Conservation (phyloP, 306 rosid species). For the Fragaria iinumae region DNA sequence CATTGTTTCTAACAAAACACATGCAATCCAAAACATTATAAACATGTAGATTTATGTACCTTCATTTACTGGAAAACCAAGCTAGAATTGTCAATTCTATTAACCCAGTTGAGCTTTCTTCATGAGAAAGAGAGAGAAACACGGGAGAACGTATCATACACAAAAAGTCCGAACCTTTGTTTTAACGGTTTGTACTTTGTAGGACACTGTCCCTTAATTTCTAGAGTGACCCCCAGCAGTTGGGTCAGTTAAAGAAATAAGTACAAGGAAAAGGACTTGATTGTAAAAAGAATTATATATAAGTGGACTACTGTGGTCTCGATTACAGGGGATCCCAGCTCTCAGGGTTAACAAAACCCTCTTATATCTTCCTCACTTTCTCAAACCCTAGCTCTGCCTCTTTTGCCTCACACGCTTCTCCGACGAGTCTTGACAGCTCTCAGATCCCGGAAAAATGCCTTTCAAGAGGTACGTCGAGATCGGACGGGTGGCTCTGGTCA, state of each 20-base stretch:
- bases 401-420: background rate
- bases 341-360: background rate
- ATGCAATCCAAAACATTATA: background rate
- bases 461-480: slow-evolving; percentile 52
- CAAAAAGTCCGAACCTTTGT: background rate
- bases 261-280: background rate
- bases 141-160: slow-evolving; percentile 5
- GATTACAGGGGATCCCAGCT: background rate
- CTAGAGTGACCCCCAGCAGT: background rate
- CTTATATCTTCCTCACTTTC: background rate
- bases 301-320: background rate
- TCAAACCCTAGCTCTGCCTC: slow-evolving; percentile 16
- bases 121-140: slow-evolving; percentile 9
- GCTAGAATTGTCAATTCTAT: background rate
- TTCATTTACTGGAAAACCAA: slow-evolving; percentile 1
- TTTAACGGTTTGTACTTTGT: slow-evolving; percentile 7
- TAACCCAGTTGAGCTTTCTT: slow-evolving; percentile 15
- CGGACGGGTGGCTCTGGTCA: slow-evolving; percentile 50
- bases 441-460: slow-evolving; percentile 32
- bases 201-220: background rate
- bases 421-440: background rate
- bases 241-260: background rate
- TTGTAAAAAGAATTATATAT: background rate
- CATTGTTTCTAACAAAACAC: background rate
- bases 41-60: background rate